Conservation (phyloP, 441 rosid genomes). For the Populus trichocarpa region DNA sequence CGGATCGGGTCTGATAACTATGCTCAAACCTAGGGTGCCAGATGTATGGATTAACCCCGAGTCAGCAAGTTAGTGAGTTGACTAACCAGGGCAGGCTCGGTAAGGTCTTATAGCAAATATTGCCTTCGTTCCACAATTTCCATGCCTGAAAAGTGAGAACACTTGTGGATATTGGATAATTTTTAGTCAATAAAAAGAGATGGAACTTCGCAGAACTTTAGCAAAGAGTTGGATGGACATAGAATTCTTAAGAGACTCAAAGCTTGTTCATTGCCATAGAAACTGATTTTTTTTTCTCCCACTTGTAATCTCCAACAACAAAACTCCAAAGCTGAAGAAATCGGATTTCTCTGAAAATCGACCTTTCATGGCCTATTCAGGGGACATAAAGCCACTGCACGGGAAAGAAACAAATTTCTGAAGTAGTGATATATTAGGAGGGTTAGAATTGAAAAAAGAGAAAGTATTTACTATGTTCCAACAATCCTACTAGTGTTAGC, state of each 20-base stretch:
- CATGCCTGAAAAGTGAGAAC: constrained; percentile 42
- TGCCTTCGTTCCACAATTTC: constrained; percentile 54
- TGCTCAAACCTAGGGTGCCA: too few relatives aligned
- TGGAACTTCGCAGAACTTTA: too few relatives aligned
- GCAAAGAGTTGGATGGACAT: constrained; percentile 14
- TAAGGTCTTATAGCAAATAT: neutral
- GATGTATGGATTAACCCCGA: too few relatives aligned
- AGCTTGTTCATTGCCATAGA: constrained; percentile 29
- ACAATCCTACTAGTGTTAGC: constrained; percentile 54
- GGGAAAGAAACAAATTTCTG: neutral
- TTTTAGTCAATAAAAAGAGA: neutral
- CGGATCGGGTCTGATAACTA: too few relatives aligned
- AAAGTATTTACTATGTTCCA: constrained; percentile 47
- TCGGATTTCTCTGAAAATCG: constrained; percentile 54
- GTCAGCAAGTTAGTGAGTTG: too few relatives aligned
- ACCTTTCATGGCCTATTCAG: constrained; percentile 24
- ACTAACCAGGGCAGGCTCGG: too few relatives aligned
- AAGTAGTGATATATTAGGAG: neutral
- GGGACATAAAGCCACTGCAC: constrained; percentile 33
- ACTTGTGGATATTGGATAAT: neutral
- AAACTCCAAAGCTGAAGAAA: neutral
- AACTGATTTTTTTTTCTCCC: constrained; percentile 47
- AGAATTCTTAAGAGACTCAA: constrained; percentile 45
- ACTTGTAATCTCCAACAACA: constrained; percentile 40
- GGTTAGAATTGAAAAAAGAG: neutral